Conservation (phyloP, 2,329 filamentous ascomycete genomes). For the Talaromyces sp. region DNA sequence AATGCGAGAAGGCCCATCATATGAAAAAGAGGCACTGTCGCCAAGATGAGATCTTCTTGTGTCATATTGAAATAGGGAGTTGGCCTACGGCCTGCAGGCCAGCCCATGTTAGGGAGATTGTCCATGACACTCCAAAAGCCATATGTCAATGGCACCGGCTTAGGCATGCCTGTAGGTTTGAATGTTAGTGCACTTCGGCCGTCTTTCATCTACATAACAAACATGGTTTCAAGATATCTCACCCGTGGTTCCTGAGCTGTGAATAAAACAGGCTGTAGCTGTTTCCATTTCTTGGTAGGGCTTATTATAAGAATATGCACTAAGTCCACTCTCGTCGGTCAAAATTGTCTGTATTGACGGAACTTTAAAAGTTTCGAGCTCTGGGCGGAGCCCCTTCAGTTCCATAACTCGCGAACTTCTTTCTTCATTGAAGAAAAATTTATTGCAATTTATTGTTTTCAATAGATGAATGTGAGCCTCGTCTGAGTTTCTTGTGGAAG, state of each 20-base stretch:
- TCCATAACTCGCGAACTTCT: constrained; percentile 44
- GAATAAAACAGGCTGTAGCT: constrained; percentile 31
- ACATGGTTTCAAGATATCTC: neutral
- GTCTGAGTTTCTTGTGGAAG: constrained; percentile 26
- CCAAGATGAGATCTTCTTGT: constrained; percentile 17
- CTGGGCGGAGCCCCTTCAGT: constrained; percentile 14
- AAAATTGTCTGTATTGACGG: constrained; percentile 13
- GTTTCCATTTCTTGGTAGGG: constrained; percentile 29
- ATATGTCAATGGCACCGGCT: constrained; percentile 33
- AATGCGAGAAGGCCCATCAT: constrained; percentile 28
- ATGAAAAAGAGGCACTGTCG: constrained; percentile 31
- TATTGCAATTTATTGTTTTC: constrained; percentile 16
- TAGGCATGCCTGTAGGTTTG: constrained; percentile 28
- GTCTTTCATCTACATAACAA: neutral
- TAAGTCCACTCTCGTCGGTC: constrained; percentile 3
- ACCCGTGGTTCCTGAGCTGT: constrained; percentile 45
- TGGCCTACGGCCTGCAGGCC: constrained; percentile 19
- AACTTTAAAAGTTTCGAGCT: constrained; percentile 12
- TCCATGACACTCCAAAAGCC: constrained; percentile 26
- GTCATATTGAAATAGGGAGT: constrained; percentile 10
- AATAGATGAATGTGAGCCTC: constrained; percentile 21
- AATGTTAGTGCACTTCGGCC: neutral
- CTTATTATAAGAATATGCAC: constrained; percentile 22
- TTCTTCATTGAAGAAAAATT: constrained; percentile 33
- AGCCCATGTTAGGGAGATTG: constrained; percentile 4